Percentiles rank a stretch among this genome's conserved stretches.
These are phyloP conservation scores for Heliamphora exappendiculata DNA, from an alignment of 148 eudicot species.

Conservation along the genomic window DNA sequence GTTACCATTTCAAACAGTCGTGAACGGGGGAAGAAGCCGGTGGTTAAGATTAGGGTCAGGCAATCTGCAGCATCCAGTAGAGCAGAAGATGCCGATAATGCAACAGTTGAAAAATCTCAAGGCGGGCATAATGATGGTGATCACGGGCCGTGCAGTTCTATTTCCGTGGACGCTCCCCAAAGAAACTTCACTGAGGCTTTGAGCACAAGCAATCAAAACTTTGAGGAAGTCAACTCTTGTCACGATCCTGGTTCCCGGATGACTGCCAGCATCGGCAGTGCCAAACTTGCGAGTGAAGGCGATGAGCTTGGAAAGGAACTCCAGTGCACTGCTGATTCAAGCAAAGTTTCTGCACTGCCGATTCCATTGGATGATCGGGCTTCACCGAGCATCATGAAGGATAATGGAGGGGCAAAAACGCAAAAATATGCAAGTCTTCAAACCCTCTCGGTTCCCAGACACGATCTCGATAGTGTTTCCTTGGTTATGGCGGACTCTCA, in stretches of 20 bases:
- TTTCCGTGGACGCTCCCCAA: slow-evolving; percentile 74
- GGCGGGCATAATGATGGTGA: slow-evolving; percentile 45
- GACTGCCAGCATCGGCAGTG: slow-evolving; percentile 94
- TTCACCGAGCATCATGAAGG: slow-evolving; percentile 26
- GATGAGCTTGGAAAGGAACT: slow-evolving; percentile 66
- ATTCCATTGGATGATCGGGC: slow-evolving; percentile 22
- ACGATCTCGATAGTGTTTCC: slow-evolving; percentile 24
- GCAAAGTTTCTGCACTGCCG: slow-evolving; percentile 39
- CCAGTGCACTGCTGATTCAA: slow-evolving; percentile 94
- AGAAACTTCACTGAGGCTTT: slow-evolving; percentile 39
- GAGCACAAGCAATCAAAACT: slow-evolving; percentile 47
- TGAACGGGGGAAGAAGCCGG: slow-evolving; percentile 44
- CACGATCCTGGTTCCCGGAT: slow-evolving; percentile 80
- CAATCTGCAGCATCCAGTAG: slow-evolving; percentile 55
- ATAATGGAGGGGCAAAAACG: slow-evolving; percentile 17
- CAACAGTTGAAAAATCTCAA: slow-evolving; percentile 39
- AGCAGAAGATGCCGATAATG: slow-evolving; percentile 42
- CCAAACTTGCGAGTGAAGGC: slow-evolving; percentile 50
- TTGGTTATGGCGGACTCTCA: slow-evolving; percentile 10
- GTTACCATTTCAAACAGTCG: slow-evolving; percentile 48
- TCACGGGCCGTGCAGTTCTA: slow-evolving; percentile 68
- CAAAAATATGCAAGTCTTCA: slow-evolving; percentile 27
- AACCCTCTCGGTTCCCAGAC: slow-evolving; percentile 20
- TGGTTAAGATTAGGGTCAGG: slow-evolving; percentile 61
- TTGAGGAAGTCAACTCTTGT: slow-evolving; percentile 79